A percentile compares a stretch with the other conserved stretches of the same genome.
Conservation (phyloP, 1,139 yeast genomes). For the Pichia kudriavzevii region DNA sequence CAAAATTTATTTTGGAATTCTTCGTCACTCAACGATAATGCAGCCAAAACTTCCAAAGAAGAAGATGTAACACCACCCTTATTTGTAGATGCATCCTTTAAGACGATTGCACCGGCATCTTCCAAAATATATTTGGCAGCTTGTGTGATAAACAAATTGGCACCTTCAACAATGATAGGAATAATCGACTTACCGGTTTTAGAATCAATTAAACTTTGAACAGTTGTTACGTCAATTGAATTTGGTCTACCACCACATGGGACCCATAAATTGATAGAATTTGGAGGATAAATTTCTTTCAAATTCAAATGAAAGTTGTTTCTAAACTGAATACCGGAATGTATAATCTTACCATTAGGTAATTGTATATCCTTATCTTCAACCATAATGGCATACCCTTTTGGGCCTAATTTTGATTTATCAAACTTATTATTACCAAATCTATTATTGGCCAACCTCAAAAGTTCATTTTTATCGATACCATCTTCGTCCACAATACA, state of each 20-base stretch:
- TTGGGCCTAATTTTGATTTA: slow-evolving; percentile 52
- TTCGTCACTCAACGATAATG: slow-evolving; percentile 82
- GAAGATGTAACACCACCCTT: slow-evolving; percentile 99
- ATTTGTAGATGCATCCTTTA: slow-evolving; percentile 95
- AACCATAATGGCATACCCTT: slow-evolving; percentile 77
- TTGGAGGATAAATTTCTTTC: slow-evolving; percentile 51
- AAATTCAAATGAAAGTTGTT: slow-evolving; percentile 79
- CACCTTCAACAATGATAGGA: slow-evolving; percentile 95
- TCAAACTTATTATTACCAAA: slow-evolving; percentile 70
- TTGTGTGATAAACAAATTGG: slow-evolving; percentile 91
- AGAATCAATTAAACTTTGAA: slow-evolving; percentile 59
- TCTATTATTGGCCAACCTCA: slow-evolving; percentile 72
- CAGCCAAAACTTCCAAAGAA: slow-evolving; percentile 90
- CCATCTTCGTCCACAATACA: slow-evolving; percentile 90
- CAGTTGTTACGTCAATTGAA: slow-evolving; percentile 86
- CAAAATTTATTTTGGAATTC: slow-evolving; percentile 75
- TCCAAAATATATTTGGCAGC: slow-evolving; percentile 84
- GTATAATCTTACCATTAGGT: slow-evolving; percentile 66
- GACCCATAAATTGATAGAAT: slow-evolving; percentile 73
- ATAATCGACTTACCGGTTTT: slow-evolving; percentile 71
- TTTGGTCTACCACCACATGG: slow-evolving; percentile 99
- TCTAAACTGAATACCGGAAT: slow-evolving; percentile 88
- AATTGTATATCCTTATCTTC: slow-evolving; percentile 76
- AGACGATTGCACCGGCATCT: slow-evolving; percentile 75
- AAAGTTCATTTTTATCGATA: slow-evolving; percentile 68